A percentile compares a stretch with the other conserved stretches of the same genome.
These are phyloP conservation scores for Fusarium tjaetaba DNA, from an alignment of 2,329 filamentous ascomycete genomes.

Conservation along the genomic window DNA sequence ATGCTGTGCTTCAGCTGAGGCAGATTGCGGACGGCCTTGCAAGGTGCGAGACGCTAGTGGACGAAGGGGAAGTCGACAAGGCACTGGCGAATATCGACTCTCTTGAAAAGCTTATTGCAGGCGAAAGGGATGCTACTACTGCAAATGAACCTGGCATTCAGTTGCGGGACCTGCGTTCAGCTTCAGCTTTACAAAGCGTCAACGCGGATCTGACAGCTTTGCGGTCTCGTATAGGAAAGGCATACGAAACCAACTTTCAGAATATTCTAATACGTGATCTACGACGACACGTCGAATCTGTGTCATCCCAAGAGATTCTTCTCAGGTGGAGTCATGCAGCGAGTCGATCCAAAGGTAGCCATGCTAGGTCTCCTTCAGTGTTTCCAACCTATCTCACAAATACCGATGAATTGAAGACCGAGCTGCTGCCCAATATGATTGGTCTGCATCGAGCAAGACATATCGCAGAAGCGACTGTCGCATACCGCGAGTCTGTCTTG, in stretches of 20 bases:
- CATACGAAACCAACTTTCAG: constrained; percentile 84
- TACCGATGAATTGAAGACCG: constrained; percentile 74
- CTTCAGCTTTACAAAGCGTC: constrained; percentile 83
- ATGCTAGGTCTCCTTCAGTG: constrained; percentile 72
- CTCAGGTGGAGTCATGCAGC: constrained; percentile 86
- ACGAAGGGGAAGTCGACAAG: constrained; percentile 82
- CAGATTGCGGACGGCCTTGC: constrained; percentile 80
- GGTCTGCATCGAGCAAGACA: constrained; percentile 86
- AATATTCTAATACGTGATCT: constrained; percentile 82
- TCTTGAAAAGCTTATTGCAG: constrained; percentile 82
- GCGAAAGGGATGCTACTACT: constrained; percentile 63
- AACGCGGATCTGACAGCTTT: constrained; percentile 80
- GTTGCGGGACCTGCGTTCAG: constrained; percentile 75
- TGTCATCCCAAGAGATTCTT: constrained; percentile 77
- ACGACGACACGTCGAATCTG: constrained; percentile 78
- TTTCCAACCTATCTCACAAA: constrained; percentile 83
- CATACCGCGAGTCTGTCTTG: constrained; percentile 84
- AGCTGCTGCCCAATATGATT: constrained; percentile 75
- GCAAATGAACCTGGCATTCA: constrained; percentile 47
- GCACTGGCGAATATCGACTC: constrained; percentile 81
- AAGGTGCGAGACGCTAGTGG: constrained; percentile 82
- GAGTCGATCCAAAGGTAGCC: constrained; percentile 74
- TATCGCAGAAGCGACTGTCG: constrained; percentile 81
- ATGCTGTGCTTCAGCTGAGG: constrained; percentile 84
- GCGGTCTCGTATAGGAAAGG: constrained; percentile 83